Conservation (phyloP, 2,329 filamentous ascomycete genomes). For the Magnaporthiopsis rhizophila region DNA sequence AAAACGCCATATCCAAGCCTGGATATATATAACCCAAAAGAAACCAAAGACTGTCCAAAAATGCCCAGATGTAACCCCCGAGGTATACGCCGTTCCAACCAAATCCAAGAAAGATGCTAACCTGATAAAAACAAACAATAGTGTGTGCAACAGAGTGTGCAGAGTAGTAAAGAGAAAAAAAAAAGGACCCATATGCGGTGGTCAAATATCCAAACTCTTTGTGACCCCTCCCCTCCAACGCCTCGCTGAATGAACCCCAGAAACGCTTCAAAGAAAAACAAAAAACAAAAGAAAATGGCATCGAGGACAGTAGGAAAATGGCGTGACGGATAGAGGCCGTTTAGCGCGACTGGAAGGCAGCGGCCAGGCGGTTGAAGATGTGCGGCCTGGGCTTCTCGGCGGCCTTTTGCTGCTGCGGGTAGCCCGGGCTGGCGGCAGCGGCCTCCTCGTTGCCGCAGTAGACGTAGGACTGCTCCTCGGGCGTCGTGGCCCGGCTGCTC, state of each 20-base stretch:
- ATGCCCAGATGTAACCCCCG: background rate
- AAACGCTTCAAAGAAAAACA: background rate
- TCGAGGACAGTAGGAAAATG: background rate
- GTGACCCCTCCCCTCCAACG: background rate
- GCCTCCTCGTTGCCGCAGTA: constrained; percentile 11
- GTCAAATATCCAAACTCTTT: background rate
- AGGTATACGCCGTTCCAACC: background rate
- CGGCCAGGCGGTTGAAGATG: constrained; percentile 4
- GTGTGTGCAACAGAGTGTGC: background rate
- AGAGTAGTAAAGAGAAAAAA: background rate
- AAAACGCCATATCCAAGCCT: background rate
- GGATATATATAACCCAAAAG: background rate
- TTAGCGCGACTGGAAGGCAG: constrained; percentile 5
- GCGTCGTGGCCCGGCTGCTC: constrained; percentile 40
- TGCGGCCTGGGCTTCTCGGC: constrained; percentile 2
- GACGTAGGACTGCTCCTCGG: constrained; percentile 29
- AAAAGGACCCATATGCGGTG: background rate
- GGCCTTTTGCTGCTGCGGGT: no score
- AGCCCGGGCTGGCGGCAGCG: background rate
- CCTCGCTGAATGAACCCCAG: background rate
- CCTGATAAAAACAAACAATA: background rate
- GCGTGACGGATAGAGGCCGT: background rate
- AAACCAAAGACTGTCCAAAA: background rate
- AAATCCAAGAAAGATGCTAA: background rate
- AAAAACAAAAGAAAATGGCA: background rate